A percentile compares a stretch with the other conserved stretches of the same genome.
Conservation (phyloP, 2,329 filamentous ascomycete species). For the Hymenoscyphus albidus region DNA sequence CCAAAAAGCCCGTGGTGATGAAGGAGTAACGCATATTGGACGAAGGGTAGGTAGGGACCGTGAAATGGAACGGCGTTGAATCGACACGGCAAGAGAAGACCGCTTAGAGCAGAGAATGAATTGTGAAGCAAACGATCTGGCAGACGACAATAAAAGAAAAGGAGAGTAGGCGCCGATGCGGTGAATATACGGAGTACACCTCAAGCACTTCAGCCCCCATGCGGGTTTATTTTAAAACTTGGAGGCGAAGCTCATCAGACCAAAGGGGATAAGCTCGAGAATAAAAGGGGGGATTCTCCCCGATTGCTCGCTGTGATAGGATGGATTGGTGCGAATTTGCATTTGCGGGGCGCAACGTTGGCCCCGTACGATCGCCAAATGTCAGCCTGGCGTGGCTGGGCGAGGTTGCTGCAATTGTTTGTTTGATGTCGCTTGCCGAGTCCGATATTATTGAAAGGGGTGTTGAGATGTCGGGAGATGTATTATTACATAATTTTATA, state of each 20-base stretch:
- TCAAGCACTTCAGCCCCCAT: slow-evolving; percentile 2
- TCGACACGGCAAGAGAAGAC: background rate
- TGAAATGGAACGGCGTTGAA: background rate
- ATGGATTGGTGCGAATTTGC: background rate
- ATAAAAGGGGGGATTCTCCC: background rate
- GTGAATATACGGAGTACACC: background rate
- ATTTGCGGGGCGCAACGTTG: slow-evolving; percentile 1
- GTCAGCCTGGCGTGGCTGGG: background rate
- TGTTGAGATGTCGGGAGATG: background rate
- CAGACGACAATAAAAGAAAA: background rate
- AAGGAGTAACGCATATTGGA: slow-evolving; percentile 25
- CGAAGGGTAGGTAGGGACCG: background rate
- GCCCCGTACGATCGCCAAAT: background rate
- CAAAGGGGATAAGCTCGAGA: background rate
- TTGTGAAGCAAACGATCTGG: slow-evolving; percentile 1
- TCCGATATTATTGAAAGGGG: background rate
- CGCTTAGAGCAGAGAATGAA: background rate
- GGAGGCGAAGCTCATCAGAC: slow-evolving; percentile 8
- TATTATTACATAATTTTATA: no score
- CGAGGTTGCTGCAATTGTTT: background rate
- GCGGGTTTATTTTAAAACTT: slow-evolving; percentile 9
- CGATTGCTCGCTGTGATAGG: background rate
- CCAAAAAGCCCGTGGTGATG: slow-evolving; percentile 16
- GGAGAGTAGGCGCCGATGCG: background rate
- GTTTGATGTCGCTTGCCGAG: background rate